Conservation (phyloP, 2,329 filamentous ascomycete genomes). For the Penicillium sp. region DNA sequence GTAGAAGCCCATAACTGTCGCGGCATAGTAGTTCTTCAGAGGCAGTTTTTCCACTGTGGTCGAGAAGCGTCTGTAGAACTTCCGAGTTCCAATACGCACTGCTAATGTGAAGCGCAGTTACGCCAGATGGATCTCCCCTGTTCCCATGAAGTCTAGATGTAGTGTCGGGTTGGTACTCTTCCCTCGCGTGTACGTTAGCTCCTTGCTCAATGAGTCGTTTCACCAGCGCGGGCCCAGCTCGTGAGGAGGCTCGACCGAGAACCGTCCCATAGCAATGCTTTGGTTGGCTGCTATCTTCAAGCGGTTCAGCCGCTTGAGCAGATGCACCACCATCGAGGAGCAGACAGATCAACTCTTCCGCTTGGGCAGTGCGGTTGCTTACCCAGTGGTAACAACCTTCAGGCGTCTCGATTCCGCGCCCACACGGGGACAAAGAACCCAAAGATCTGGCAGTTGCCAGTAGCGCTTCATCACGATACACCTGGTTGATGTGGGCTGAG, state of each 20-base stretch:
- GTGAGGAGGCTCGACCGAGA: not conserved
- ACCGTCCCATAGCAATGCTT: not conserved
- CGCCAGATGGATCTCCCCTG: not conserved
- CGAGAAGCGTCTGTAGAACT: not conserved
- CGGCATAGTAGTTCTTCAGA: not conserved
- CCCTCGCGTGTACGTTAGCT: not conserved
- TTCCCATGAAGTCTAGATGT: not conserved
- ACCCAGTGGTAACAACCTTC: not conserved
- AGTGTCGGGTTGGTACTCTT: not conserved
- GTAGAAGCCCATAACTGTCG: constrained; percentile 1
- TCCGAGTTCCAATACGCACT: not conserved
- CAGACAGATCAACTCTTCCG: not conserved
- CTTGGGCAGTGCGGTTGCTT: not conserved
- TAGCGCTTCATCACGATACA: not conserved
- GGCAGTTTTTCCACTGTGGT: not conserved
- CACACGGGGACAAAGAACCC: not conserved
- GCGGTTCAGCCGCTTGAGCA: not conserved
- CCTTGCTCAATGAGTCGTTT: not conserved
- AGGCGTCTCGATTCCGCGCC: not conserved
- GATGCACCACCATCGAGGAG: constrained; percentile 1
- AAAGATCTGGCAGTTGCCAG: not conserved
- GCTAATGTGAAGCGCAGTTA: not conserved
- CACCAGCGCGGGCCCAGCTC: not conserved
- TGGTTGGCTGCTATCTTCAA: not conserved
- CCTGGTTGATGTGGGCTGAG: not conserved